These are phyloP conservation scores for Digitaria exilis DNA, from an alignment of 202 grass and related monocot genomes.

Conservation along the genomic window DNA sequence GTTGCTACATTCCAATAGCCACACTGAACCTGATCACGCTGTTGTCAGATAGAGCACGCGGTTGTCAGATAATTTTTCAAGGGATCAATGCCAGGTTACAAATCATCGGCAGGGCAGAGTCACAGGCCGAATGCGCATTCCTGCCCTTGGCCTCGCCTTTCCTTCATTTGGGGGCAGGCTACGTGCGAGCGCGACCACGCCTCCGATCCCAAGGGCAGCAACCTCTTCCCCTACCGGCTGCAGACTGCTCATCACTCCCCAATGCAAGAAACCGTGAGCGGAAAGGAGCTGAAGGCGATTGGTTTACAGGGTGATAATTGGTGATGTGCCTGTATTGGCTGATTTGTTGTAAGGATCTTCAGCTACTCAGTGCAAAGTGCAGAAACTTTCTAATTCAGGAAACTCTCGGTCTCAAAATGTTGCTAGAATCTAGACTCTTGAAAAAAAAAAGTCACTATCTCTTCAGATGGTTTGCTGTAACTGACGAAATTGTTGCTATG, in stretches of 20 bases:
- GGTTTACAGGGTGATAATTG: background rate
- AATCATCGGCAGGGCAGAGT: background rate
- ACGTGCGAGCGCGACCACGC: conserved; percentile 34
- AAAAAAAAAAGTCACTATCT: background rate
- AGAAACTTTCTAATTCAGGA: conserved; percentile 16
- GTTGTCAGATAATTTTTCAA: background rate
- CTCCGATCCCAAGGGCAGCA: conserved; percentile 13
- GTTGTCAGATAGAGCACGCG: background rate
- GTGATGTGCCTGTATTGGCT: background rate
- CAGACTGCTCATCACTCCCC: background rate
- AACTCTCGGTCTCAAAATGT: background rate
- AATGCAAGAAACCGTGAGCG: background rate
- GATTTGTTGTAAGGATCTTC: background rate
- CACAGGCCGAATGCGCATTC: background rate
- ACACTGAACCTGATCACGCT: background rate
- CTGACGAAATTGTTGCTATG: background rate
- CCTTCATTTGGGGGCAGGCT: conserved; percentile 39
- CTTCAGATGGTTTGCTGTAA: background rate
- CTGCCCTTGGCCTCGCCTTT: conserved; percentile 16
- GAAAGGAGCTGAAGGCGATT: background rate
- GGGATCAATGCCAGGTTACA: background rate
- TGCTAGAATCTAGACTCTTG: background rate
- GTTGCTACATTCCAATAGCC: background rate
- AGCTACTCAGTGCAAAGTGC: conserved; percentile 1
- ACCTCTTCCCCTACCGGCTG: background rate